These are phyloP conservation scores for Ogataea minuta DNA, from an alignment of 805 yeast species.

Conservation along the genomic window DNA sequence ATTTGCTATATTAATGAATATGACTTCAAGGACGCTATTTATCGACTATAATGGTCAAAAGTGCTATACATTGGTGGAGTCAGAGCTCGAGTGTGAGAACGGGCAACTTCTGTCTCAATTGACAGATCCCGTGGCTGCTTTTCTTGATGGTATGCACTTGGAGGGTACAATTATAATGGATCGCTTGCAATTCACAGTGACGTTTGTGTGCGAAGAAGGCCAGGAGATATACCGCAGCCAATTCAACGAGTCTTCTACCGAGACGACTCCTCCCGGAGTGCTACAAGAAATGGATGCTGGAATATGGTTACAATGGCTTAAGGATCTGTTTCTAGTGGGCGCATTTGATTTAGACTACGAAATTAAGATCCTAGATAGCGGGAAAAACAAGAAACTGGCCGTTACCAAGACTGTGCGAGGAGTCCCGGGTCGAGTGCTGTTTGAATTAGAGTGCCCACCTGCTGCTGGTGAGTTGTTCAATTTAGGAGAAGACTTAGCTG, in stretches of 20 bases:
- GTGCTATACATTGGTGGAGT: constrained; percentile 16
- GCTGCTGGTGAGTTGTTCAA: constrained; percentile 12
- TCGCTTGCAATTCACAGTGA: constrained; percentile 6
- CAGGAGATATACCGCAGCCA: constrained; percentile 7
- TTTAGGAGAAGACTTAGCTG: constrained; percentile 13
- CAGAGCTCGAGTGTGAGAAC: not conserved
- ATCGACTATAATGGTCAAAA: constrained; percentile 8
- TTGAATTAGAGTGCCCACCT: constrained; percentile 12
- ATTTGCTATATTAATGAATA: not conserved
- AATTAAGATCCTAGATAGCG: constrained; percentile 9
- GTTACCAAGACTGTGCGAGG: constrained; percentile 15
- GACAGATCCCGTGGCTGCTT: not conserved
- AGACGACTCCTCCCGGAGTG: not conserved
- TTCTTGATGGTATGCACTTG: not conserved
- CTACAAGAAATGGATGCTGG: constrained; percentile 6
- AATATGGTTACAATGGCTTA: constrained; percentile 15
- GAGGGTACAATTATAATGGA: not conserved
- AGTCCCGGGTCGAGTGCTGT: constrained; percentile 14
- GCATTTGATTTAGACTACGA: constrained; percentile 13
- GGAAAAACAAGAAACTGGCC: constrained; percentile 3
- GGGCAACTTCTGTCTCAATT: too few relatives aligned
- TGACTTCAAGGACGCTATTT: constrained; percentile 16
- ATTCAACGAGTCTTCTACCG: not conserved
- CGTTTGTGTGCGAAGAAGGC: constrained; percentile 15
- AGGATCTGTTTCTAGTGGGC: constrained; percentile 9